Percentiles rank a stretch among this genome's conserved stretches.
phyloP scores from a whole-genome alignment of 2,329 filamentous ascomycete genomes.

The Colletotrichum sansevieriae region DNA sequence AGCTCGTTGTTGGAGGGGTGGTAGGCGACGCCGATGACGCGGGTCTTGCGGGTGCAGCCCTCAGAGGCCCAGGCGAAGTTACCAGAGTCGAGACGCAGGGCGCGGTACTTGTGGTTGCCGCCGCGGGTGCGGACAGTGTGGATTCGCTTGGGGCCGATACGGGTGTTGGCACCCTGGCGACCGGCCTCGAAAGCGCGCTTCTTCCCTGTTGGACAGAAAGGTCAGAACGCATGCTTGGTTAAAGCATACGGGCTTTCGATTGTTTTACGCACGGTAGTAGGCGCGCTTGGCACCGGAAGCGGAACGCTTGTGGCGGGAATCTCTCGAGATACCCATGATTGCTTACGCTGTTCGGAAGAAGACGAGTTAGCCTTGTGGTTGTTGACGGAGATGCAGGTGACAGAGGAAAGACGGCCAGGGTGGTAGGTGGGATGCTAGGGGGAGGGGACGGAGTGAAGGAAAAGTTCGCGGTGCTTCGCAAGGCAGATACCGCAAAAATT shows the following conservation, averaged over 20 bases:
- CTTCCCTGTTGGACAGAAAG: conserved; percentile 78
- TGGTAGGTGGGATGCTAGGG: not conserved
- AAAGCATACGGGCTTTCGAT: conserved; percentile 77
- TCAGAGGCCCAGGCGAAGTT: conserved; percentile 99
- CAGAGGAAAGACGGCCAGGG: not conserved
- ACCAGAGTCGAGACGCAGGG: conserved; percentile 96
- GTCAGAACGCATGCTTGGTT: conserved; percentile 78
- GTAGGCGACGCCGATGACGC: conserved; percentile 98
- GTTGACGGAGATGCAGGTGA: not conserved
- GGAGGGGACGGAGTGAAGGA: not conserved
- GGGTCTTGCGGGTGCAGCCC: conserved; percentile 98
- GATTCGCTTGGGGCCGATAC: conserved; percentile 97
- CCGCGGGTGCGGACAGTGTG: conserved; percentile 97
- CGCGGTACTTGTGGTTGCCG: conserved; percentile 99
- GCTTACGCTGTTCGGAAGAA: conserved; percentile 70
- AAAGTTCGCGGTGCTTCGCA: not conserved
- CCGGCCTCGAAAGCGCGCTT: conserved; percentile 99
- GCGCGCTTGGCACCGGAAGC: conserved; percentile 98
- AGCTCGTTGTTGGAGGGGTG: conserved; percentile 99
- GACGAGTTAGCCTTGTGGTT: conserved; percentile 44
- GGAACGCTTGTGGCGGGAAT: conserved; percentile 99
- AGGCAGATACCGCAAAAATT: conserved; percentile 33
- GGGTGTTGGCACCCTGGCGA: conserved; percentile 99
- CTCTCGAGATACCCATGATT: conserved; percentile 99
- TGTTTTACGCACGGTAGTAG: conserved; percentile 82